phyloP scores from a whole-genome alignment of 106 monocot genomes.

The Dendrobium catenatum region DNA sequence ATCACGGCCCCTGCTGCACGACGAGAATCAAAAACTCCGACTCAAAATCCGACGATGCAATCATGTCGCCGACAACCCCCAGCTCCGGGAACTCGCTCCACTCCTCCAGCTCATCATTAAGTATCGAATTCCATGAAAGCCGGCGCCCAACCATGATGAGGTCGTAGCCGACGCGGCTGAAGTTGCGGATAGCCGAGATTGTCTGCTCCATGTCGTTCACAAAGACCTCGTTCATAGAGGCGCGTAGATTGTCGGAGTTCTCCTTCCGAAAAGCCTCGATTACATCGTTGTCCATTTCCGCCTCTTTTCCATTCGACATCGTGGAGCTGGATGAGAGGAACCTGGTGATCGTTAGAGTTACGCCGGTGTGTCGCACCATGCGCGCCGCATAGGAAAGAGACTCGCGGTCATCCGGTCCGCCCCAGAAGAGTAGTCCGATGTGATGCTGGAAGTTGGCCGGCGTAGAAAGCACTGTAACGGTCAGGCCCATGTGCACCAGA shows the following conservation, averaged over 20 bases:
- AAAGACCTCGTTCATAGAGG: slow-evolving; percentile 19
- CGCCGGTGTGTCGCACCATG: slow-evolving; percentile 20
- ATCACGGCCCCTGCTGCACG: slow-evolving; percentile 17
- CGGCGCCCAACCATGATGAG: slow-evolving; percentile 39
- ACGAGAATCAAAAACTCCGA: slow-evolving; percentile 11
- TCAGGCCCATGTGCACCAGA: slow-evolving; percentile 1
- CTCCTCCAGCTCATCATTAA: slow-evolving; percentile 14
- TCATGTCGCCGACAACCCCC: slow-evolving; percentile 18
- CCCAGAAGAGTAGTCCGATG: slow-evolving; percentile 40
- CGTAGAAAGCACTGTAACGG: neutral
- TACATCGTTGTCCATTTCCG: slow-evolving; percentile 10
- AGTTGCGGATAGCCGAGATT: slow-evolving; percentile 20
- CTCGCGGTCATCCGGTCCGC: slow-evolving; percentile 50
- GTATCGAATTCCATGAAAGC: neutral
- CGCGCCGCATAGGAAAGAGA: slow-evolving; percentile 23
- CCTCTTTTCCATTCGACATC: neutral
- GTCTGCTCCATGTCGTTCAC: slow-evolving; percentile 39
- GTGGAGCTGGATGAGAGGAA: neutral
- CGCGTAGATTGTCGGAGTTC: slow-evolving; percentile 14
- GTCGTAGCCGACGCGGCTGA: slow-evolving; percentile 40
- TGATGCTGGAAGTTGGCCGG: slow-evolving; percentile 6
- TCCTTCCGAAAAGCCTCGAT: slow-evolving; percentile 10
- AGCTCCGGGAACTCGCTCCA: slow-evolving; percentile 24
- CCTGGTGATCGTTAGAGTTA: slow-evolving; percentile 15
- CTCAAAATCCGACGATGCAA: slow-evolving; percentile 10